Conservation (phyloP, 2,329 filamentous ascomycete species). For the Mycosphaerella sp. region DNA sequence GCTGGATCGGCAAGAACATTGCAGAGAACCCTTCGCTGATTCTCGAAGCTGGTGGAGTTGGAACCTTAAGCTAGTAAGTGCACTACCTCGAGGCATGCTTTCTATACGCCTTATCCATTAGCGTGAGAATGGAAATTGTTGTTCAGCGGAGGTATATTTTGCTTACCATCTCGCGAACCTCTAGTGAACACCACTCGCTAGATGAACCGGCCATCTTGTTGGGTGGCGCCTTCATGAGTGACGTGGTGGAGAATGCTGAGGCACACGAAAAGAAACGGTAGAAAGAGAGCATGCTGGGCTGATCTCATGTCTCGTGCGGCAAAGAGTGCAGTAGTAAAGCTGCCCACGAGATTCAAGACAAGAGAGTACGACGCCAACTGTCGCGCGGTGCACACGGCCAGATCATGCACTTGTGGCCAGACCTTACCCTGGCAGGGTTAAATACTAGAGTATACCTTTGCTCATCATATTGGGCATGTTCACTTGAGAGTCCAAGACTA, state of each 20-base stretch:
- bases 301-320: not conserved
- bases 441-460: too few species aligned
- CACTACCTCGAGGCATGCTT: not conserved
- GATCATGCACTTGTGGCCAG: too few species aligned
- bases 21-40: slow-evolving; percentile 71
- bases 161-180: not conserved
- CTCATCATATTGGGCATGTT: too few species aligned
- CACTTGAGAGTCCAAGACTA: too few species aligned
- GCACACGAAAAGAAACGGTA: slow-evolving; percentile 13
- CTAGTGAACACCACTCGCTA: slow-evolving; percentile 42
- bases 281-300: not conserved
- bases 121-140: not conserved
- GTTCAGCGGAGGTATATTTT: not conserved
- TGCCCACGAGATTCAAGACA: not conserved
- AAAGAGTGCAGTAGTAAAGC: not conserved
- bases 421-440: too few species aligned
- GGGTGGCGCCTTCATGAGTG: slow-evolving; percentile 47
- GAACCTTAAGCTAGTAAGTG: slow-evolving; percentile 43
- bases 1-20: slow-evolving; percentile 71
- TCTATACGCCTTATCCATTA: not conserved
- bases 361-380: too few species aligned
- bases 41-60: slow-evolving; percentile 59
- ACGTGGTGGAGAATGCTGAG: slow-evolving; percentile 41
- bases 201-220: slow-evolving; percentile 48
- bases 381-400: too few species aligned